These are phyloP conservation scores for Ustilago hordei DNA, from an alignment of 1,284 basidiomycete species.

Conservation along the genomic window DNA sequence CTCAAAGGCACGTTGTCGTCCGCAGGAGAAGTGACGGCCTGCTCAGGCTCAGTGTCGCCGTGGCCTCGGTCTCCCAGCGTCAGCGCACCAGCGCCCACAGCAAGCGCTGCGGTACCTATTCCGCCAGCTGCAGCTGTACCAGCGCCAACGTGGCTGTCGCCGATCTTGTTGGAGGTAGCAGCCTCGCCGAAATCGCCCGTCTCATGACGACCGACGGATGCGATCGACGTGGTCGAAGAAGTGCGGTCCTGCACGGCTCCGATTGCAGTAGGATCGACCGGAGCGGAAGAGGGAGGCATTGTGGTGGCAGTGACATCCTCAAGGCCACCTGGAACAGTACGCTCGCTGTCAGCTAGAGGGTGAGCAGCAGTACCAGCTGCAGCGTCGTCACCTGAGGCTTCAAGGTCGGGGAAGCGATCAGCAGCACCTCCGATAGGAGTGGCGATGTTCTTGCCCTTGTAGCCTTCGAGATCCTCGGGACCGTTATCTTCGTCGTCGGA, in stretches of 20 bases:
- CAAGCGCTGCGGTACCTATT: slow-evolving; percentile 31
- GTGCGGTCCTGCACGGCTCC: slow-evolving; percentile 35
- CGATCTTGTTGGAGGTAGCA: slow-evolving; percentile 2
- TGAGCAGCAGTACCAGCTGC: slow-evolving; percentile 1
- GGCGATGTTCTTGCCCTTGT: slow-evolving; percentile 23
- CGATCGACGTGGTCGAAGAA: slow-evolving; percentile 43
- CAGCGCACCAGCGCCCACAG: slow-evolving; percentile 38
- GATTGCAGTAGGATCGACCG: slow-evolving; percentile 42
- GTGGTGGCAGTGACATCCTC: slow-evolving; percentile 33
- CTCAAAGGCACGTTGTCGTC: slow-evolving; percentile 53
- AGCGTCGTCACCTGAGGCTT: not conserved
- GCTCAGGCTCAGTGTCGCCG: slow-evolving; percentile 19
- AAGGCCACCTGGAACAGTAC: slow-evolving; percentile 38
- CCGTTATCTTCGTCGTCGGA: slow-evolving; percentile 60
- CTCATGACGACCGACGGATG: slow-evolving; percentile 41
- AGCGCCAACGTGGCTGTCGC: slow-evolving; percentile 18
- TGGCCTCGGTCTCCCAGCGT: slow-evolving; percentile 39
- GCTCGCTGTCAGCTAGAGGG: slow-evolving; percentile 20
- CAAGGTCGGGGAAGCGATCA: slow-evolving; percentile 44
- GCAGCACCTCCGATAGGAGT: slow-evolving; percentile 28
- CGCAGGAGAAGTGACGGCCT: slow-evolving; percentile 21
- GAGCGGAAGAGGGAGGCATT: slow-evolving; percentile 21
- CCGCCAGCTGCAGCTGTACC: slow-evolving; percentile 35
- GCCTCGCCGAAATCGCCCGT: slow-evolving; percentile 20
- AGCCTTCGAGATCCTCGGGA: slow-evolving; percentile 58